phyloP scores from a whole-genome alignment of 148 eudicot genomes.

The Drosera capensis region DNA sequence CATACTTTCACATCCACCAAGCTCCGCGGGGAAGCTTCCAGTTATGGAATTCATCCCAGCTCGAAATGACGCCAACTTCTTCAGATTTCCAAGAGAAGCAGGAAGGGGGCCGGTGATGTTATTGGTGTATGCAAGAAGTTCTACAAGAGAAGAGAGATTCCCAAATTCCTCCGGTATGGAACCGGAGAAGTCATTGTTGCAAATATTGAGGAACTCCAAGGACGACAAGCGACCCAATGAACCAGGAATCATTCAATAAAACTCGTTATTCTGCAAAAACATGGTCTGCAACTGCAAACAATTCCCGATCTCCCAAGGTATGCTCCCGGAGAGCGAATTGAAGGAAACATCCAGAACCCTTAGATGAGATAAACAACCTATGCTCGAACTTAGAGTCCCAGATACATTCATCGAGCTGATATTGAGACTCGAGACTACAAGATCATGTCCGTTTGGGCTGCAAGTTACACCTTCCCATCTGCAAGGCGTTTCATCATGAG shows the following conservation, averaged over 20 bases:
- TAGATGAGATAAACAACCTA: slow-evolving; percentile 47
- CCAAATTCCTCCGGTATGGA: slow-evolving; percentile 67
- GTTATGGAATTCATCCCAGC: slow-evolving; percentile 67
- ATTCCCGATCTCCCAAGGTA: slow-evolving; percentile 59
- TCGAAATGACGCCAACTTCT: slow-evolving; percentile 41
- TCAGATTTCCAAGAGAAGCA: slow-evolving; percentile 54
- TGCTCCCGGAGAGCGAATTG: slow-evolving; percentile 38
- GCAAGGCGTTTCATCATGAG: slow-evolving; percentile 62
- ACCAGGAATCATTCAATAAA: slow-evolving; percentile 55
- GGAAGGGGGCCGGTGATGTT: slow-evolving; percentile 57
- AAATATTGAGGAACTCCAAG: slow-evolving; percentile 50
- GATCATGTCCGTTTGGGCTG: slow-evolving; percentile 14
- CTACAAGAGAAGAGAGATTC: slow-evolving; percentile 44
- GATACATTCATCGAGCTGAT: slow-evolving; percentile 51
- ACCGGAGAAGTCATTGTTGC: slow-evolving; percentile 75
- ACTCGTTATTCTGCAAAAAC: slow-evolving; percentile 44
- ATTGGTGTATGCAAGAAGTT: slow-evolving; percentile 65
- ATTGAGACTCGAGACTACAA: slow-evolving; percentile 47
- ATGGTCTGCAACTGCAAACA: slow-evolving; percentile 38
- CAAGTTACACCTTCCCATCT: slow-evolving; percentile 75
- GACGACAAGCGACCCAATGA: slow-evolving; percentile 46
- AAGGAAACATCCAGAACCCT: slow-evolving; percentile 33
- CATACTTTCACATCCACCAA: slow-evolving; percentile 49
- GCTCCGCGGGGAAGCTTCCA: slow-evolving; percentile 72
- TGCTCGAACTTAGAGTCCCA: slow-evolving; percentile 47